Percentiles rank a stretch among this genome's conserved stretches.
These are phyloP conservation scores for Ascochyta koolunga DNA, from an alignment of 2,329 filamentous ascomycete species.

Conservation along the genomic window DNA sequence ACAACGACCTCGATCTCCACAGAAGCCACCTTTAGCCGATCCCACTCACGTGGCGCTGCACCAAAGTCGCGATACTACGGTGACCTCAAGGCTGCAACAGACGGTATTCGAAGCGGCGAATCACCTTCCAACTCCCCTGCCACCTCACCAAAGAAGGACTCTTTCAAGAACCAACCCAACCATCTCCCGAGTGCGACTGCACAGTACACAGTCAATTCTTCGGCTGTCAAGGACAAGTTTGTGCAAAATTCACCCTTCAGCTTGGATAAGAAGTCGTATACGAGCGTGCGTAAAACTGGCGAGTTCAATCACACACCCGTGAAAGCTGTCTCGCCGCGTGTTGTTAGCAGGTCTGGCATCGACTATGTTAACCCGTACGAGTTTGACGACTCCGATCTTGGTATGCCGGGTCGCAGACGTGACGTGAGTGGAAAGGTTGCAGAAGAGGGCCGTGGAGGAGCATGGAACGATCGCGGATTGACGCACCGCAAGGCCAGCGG, in stretches of 20 bases:
- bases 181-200: conserved; percentile 36
- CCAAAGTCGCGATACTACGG: conserved; percentile 56
- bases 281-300: conserved; percentile 41
- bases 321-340: conserved; percentile 47
- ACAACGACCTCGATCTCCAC: conserved; percentile 38
- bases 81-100: conserved; percentile 53
- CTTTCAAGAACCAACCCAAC: conserved; percentile 25
- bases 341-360: conserved; percentile 55
- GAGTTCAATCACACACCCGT: conserved; percentile 39
- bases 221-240: conserved; percentile 17
- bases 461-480: conserved; percentile 36
- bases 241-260: conserved; percentile 36
- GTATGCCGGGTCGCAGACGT: conserved; percentile 35
- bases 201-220: conserved; percentile 38
- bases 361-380: conserved; percentile 51
- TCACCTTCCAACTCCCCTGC: conserved; percentile 32
- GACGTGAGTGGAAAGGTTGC: conserved; percentile 76
- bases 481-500: conserved; percentile 51
- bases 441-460: conserved; percentile 68
- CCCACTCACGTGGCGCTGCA: conserved; percentile 35
- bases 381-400: conserved; percentile 42
- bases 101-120: conserved; percentile 41
- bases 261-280: conserved; percentile 41
- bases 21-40: conserved; percentile 39
- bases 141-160: conserved; percentile 32